These are phyloP conservation scores for Hypoxylon sp. DNA, from an alignment of 2,329 filamentous ascomycete genomes.

Conservation along the genomic window DNA sequence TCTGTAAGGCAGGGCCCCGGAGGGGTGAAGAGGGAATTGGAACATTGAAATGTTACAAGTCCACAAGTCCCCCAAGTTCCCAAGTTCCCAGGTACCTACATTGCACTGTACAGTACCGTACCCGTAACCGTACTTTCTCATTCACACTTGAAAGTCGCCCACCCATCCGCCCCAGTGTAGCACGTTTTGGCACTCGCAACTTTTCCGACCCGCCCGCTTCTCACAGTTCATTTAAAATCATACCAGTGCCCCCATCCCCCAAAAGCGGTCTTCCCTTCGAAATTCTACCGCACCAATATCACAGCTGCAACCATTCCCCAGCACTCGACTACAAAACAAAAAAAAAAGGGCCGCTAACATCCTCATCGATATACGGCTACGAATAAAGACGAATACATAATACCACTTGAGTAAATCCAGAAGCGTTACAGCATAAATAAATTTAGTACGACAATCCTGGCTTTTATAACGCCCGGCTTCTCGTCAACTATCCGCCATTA, in stretches of 20 bases:
- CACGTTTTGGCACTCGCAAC: slow-evolving; percentile 44
- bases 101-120: slow-evolving; percentile 48
- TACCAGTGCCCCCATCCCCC: slow-evolving; percentile 54
- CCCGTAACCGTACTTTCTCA: slow-evolving; percentile 9
- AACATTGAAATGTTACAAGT: slow-evolving; percentile 48
- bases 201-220: slow-evolving; percentile 50
- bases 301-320: slow-evolving; percentile 36
- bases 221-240: slow-evolving; percentile 56
- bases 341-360: slow-evolving; percentile 34
- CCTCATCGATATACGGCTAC: slow-evolving; percentile 23
- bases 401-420: slow-evolving; percentile 15
- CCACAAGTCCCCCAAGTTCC: slow-evolving; percentile 47
- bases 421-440: slow-evolving; percentile 14
- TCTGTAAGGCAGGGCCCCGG: slow-evolving; percentile 48
- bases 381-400: slow-evolving; percentile 30
- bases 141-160: slow-evolving; percentile 18
- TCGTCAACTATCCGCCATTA: slow-evolving; percentile 19
- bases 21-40: slow-evolving; percentile 33
- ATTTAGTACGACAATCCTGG: slow-evolving; percentile 15
- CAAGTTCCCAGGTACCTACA: slow-evolving; percentile 33
- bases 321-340: slow-evolving; percentile 38
- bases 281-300: slow-evolving; percentile 51
- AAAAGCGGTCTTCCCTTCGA: slow-evolving; percentile 51
- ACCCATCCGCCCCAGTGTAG: slow-evolving; percentile 39
- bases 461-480: slow-evolving; percentile 20